Evolutionary conservation across 2,329 filamentous ascomycete species (phyloP).

Genomic region (Aspergillus bombycis): DNA sequence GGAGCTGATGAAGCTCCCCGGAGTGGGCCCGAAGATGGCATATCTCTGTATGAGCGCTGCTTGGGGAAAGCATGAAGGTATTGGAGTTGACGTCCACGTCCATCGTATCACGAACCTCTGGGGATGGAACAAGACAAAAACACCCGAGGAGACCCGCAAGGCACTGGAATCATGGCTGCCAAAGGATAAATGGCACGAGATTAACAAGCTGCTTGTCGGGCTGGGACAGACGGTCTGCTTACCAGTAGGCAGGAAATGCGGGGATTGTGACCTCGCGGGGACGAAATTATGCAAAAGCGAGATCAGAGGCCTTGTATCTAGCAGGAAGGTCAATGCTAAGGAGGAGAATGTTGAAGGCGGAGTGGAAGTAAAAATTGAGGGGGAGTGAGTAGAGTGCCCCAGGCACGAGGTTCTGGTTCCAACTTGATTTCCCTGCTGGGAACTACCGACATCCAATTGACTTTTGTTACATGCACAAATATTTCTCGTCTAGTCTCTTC

Average conservation of each 20-base stretch:
- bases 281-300: constrained; percentile 76
- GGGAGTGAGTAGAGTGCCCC: constrained; percentile 22
- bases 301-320: constrained; percentile 64
- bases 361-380: constrained; percentile 28
- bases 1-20: constrained; percentile 75
- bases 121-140: constrained; percentile 84
- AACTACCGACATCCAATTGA: background rate
- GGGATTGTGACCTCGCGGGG: constrained; percentile 79
- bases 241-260: constrained; percentile 78
- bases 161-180: constrained; percentile 83
- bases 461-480: background rate
- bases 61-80: constrained; percentile 71
- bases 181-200: constrained; percentile 83
- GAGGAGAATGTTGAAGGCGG: constrained; percentile 5
- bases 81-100: constrained; percentile 93
- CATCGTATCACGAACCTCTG: constrained; percentile 93
- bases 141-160: constrained; percentile 77
- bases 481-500: background rate
- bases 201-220: constrained; percentile 86
- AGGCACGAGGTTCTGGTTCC: constrained; percentile 5
- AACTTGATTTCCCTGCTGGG: background rate
- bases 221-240: constrained; percentile 85
- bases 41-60: constrained; percentile 83
- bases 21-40: constrained; percentile 94
- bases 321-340: constrained; percentile 26